Evolutionary conservation across 371 early-diverging fungal species (phyloP).

Genomic region (Mortierella sp.): DNA sequence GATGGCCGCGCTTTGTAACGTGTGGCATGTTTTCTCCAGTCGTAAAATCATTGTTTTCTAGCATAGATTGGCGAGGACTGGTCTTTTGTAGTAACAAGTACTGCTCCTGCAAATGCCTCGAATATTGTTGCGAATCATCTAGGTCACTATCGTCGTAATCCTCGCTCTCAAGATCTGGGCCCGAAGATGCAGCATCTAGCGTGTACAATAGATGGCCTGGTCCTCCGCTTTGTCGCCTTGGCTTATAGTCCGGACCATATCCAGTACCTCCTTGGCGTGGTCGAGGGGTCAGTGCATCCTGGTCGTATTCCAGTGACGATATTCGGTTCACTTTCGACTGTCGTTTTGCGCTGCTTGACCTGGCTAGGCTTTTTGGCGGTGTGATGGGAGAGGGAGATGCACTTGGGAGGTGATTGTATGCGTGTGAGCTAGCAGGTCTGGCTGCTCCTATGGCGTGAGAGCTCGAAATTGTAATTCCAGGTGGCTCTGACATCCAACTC

Average conservation of each 20-base stretch:
- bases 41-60: background rate
- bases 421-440: slow-evolving; percentile 11
- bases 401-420: background rate
- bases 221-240: slow-evolving; percentile 53
- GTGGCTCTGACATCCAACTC: slow-evolving; percentile 51
- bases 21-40: slow-evolving; percentile 7
- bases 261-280: slow-evolving; percentile 18
- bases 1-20: slow-evolving; percentile 25
- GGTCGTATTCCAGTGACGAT: slow-evolving; percentile 32
- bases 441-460: background rate
- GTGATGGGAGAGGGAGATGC: slow-evolving; percentile 25
- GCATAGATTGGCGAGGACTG: slow-evolving; percentile 19
- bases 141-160: slow-evolving; percentile 49
- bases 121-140: slow-evolving; percentile 22
- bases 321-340: slow-evolving; percentile 31
- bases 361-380: slow-evolving; percentile 51
- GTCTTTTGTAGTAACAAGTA: slow-evolving; percentile 42
- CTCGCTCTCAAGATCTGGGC: slow-evolving; percentile 40
- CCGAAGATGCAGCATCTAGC: slow-evolving; percentile 17
- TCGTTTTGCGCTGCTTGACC: slow-evolving; percentile 39
- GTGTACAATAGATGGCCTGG: slow-evolving; percentile 37
- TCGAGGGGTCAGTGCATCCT: slow-evolving; percentile 43
- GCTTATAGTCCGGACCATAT: slow-evolving; percentile 45
- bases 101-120: slow-evolving; percentile 45
- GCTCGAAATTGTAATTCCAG: slow-evolving; percentile 23